Conservation (phyloP, 1,284 basidiomycete genomes). For the Sphagnurus paluster region DNA sequence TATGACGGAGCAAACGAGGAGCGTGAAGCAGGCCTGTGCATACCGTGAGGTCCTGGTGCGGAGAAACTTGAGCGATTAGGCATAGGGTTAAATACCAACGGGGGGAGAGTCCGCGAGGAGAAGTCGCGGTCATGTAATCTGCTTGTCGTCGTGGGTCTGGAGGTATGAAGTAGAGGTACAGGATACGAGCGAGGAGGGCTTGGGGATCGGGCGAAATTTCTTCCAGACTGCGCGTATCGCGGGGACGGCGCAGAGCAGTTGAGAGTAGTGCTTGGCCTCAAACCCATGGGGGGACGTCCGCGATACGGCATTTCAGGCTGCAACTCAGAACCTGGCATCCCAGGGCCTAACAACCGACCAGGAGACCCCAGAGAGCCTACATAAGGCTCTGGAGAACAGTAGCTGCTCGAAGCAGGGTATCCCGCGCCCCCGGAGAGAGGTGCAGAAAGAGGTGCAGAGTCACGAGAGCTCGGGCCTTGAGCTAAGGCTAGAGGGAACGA, state of each 20-base stretch:
- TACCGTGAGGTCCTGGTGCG: constrained; percentile 10
- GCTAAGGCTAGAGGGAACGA: constrained; percentile 19
- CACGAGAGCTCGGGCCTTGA: constrained; percentile 21
- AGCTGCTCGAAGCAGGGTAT: constrained; percentile 19
- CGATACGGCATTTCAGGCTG: constrained; percentile 23
- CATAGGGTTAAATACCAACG: constrained; percentile 32
- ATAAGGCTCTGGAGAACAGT: constrained; percentile 24
- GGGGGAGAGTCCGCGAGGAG: constrained; percentile 44
- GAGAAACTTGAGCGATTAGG: constrained; percentile 16
- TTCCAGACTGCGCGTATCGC: constrained; percentile 6
- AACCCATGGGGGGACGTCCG: constrained; percentile 13
- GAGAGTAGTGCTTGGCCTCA: constrained; percentile 12
- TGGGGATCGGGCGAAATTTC: constrained; percentile 12
- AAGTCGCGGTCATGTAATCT: constrained; percentile 29
- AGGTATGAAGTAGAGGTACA: constrained; percentile 1
- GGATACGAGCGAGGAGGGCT: constrained; percentile 17
- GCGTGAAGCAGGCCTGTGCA: constrained; percentile 9
- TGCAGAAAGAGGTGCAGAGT: constrained; percentile 3
- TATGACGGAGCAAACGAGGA: constrained; percentile 16
- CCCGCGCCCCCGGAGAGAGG: constrained; percentile 14
- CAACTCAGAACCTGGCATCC: constrained; percentile 49
- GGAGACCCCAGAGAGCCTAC: constrained; percentile 30
- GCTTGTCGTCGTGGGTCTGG: constrained; percentile 12
- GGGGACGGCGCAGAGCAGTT: constrained; percentile 11
- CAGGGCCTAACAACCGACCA: constrained; percentile 56